Conservation (phyloP, 202 grass and related monocot species). For the Miscanthus sacchariflorus region DNA sequence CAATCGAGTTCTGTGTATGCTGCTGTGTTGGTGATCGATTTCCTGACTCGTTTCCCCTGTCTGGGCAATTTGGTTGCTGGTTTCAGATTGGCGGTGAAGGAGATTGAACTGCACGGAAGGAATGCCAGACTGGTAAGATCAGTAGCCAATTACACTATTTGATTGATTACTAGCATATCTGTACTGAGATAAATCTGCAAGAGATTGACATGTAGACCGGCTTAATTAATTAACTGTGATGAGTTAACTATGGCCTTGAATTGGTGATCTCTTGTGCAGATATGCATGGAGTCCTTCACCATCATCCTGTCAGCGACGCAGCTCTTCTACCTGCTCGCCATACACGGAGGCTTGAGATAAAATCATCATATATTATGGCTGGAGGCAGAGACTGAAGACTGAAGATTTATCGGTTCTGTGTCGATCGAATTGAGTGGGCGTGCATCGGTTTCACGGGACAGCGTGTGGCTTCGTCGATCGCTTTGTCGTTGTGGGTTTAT, state of each 20-base stretch:
- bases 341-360: conserved; percentile 46
- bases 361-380: not conserved
- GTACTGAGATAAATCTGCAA: not conserved
- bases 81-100: conserved; percentile 83
- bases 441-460: not conserved
- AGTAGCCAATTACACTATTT: not conserved
- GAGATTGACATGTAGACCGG: no score
- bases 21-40: not conserved
- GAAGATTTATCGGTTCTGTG: not conserved
- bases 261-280: conserved; percentile 44
- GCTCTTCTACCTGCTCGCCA: conserved; percentile 83
- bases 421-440: not conserved
- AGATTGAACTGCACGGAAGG: conserved; percentile 86
- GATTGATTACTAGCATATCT: not conserved
- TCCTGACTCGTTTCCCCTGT: not conserved
- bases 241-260: not conserved
- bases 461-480: not conserved
- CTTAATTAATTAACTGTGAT: not conserved
- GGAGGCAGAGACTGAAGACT: not conserved
- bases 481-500: not conserved
- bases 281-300: conserved; percentile 93
- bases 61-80: not conserved
- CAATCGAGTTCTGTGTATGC: no score
- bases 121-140: conserved; percentile 75
- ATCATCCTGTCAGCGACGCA: conserved; percentile 91